These are phyloP conservation scores for Trichophyton simii DNA, from an alignment of 2,329 filamentous ascomycete genomes.

Conservation along the genomic window DNA sequence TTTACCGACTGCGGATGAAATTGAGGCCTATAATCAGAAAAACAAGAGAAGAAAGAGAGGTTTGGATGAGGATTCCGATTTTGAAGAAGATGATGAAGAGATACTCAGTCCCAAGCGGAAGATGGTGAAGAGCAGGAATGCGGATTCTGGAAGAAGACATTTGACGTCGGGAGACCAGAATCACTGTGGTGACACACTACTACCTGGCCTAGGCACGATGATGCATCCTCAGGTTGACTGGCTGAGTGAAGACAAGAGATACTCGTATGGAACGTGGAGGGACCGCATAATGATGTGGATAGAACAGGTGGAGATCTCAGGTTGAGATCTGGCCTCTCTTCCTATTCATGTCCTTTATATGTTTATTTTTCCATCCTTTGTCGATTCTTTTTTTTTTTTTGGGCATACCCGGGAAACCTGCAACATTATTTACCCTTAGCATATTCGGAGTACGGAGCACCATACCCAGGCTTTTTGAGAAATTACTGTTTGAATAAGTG, in stretches of 20 bases:
- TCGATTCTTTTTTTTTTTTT: not conserved
- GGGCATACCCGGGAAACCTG: not conserved
- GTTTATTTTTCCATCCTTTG: not conserved
- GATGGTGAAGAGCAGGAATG: constrained; percentile 15
- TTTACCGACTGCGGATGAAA: constrained; percentile 12
- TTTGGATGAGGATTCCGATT: constrained; percentile 11
- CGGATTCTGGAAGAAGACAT: not conserved
- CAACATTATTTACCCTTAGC: not conserved
- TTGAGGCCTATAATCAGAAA: constrained; percentile 4
- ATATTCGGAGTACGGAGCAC: not conserved
- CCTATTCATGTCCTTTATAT: not conserved
- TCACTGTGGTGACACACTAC: constrained; percentile 16
- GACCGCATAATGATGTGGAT: constrained; percentile 29
- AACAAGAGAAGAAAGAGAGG: constrained; percentile 1
- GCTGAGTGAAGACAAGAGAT: constrained; percentile 32
- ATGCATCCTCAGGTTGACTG: constrained; percentile 39
- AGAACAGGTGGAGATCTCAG: constrained; percentile 19
- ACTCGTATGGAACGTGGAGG: constrained; percentile 35
- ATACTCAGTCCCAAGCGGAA: constrained; percentile 19
- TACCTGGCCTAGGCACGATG: constrained; percentile 39
- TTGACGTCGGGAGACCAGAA: not conserved
- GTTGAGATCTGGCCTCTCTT: constrained; percentile 15
- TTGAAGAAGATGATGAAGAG: constrained; percentile 19
- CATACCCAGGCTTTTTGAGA: not conserved
- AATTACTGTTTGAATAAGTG: no score